Evolutionary conservation across 768 basidiomycete species (phyloP).

Genomic region (Leucosporidium yakuticum): DNA sequence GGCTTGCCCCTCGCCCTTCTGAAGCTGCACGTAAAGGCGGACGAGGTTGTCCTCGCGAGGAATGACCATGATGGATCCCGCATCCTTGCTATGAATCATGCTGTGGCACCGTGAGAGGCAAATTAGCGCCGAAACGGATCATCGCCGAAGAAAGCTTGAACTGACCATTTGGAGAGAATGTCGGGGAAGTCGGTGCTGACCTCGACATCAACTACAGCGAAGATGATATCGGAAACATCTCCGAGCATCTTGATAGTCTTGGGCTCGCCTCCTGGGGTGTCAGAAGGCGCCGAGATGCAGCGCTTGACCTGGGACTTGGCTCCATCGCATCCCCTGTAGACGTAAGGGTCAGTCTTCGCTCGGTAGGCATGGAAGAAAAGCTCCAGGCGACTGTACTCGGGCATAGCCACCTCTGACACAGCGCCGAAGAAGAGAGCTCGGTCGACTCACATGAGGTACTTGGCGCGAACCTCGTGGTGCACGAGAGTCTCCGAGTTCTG

Average conservation of each 20-base stretch:
- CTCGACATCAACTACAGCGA: constrained; percentile 42
- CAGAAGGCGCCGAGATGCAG: constrained; percentile 43
- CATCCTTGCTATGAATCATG: constrained; percentile 61
- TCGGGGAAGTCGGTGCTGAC: constrained; percentile 67
- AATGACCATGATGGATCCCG: constrained; percentile 57
- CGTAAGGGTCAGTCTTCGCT: constrained; percentile 43
- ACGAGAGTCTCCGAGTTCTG: constrained; percentile 29
- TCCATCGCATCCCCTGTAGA: constrained; percentile 54
- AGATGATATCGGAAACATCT: constrained; percentile 65
- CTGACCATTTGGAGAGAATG: constrained; percentile 45
- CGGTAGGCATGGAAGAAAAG: too few species aligned
- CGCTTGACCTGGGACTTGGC: constrained; percentile 59
- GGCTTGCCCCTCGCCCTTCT: constrained; percentile 13
- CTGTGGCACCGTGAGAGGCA: constrained; percentile 36
- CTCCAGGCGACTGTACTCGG: too few species aligned
- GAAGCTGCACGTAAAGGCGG: constrained; percentile 39
- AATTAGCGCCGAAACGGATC: neutral
- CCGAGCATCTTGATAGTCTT: constrained; percentile 67
- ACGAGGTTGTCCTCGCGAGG: constrained; percentile 49
- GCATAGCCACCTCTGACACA: too few species aligned
- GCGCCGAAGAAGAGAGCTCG: too few species aligned
- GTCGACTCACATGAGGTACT: constrained; percentile 35
- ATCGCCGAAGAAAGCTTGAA: constrained; percentile 6
- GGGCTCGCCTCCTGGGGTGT: constrained; percentile 37
- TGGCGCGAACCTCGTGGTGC: constrained; percentile 29